These are phyloP conservation scores for Trichothecium sympodiale DNA, from an alignment of 2,329 filamentous ascomycete genomes.

Conservation along the genomic window DNA sequence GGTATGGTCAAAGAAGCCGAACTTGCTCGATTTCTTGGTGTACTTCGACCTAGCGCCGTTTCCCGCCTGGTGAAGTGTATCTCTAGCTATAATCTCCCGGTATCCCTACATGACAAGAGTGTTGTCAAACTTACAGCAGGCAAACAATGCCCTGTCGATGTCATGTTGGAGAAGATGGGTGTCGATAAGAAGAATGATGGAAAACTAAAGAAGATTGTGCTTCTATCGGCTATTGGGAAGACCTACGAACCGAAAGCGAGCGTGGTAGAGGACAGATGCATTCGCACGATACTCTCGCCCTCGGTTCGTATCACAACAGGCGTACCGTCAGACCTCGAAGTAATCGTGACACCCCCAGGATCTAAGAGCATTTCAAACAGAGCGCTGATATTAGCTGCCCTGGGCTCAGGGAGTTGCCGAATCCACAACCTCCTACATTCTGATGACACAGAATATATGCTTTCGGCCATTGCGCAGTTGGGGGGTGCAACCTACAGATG, in stretches of 20 bases:
- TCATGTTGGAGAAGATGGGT: slow-evolving; percentile 83
- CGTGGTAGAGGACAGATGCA: slow-evolving; percentile 75
- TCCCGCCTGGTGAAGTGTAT: slow-evolving; percentile 88
- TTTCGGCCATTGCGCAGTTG: slow-evolving; percentile 77
- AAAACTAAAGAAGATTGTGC: slow-evolving; percentile 87
- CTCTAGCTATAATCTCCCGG: slow-evolving; percentile 83
- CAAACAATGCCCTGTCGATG: slow-evolving; percentile 78
- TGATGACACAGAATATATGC: slow-evolving; percentile 94
- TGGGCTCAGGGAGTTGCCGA: slow-evolving; percentile 74
- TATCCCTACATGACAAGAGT: slow-evolving; percentile 70
- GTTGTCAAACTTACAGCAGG: slow-evolving; percentile 74
- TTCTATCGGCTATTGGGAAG: slow-evolving; percentile 80
- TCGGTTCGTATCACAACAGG: slow-evolving; percentile 65
- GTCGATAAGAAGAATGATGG: slow-evolving; percentile 99
- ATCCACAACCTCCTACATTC: slow-evolving; percentile 92
- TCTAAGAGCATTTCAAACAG: slow-evolving; percentile 98
- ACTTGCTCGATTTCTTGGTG: slow-evolving; percentile 76
- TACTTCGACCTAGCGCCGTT: slow-evolving; percentile 77
- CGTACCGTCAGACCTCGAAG: slow-evolving; percentile 51
- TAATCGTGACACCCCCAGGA: slow-evolving; percentile 78
- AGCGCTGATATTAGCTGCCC: slow-evolving; percentile 83
- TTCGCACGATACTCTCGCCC: slow-evolving; percentile 72
- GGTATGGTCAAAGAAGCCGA: slow-evolving; percentile 99
- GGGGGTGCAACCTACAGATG: slow-evolving; percentile 82
- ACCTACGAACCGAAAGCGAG: slow-evolving; percentile 82